Evolutionary conservation across 140 eudicot species (phyloP).

Genomic region (Anethum foeniculum): DNA sequence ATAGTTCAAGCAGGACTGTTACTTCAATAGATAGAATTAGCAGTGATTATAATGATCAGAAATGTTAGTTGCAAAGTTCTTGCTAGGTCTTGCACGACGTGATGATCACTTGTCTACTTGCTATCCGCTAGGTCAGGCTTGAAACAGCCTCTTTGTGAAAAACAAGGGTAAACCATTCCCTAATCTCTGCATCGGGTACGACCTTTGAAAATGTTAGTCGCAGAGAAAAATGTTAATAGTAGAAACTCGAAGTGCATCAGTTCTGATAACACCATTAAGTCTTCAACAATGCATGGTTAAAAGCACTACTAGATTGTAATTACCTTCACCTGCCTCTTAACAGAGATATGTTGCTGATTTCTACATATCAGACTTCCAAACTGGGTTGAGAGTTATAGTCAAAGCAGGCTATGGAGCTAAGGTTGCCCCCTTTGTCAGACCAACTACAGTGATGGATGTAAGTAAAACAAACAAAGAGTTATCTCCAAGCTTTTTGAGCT

Average conservation of each 20-base stretch:
- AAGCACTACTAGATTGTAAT: background rate
- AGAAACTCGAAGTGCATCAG: background rate
- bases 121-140: background rate
- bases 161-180: background rate
- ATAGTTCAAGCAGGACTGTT: background rate
- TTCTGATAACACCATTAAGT: background rate
- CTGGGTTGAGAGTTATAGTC: slow-evolving; percentile 89
- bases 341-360: slow-evolving; percentile 92
- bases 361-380: slow-evolving; percentile 86
- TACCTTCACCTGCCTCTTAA: slow-evolving; percentile 15
- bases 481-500: slow-evolving; percentile 64
- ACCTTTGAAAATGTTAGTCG: background rate
- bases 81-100: background rate
- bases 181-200: background rate
- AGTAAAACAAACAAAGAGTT: slow-evolving; percentile 52
- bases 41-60: background rate
- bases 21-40: background rate
- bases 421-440: slow-evolving; percentile 76
- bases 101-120: background rate
- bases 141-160: background rate
- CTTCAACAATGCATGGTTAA: background rate
- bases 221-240: background rate
- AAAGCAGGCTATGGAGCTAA: slow-evolving; percentile 95
- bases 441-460: slow-evolving; percentile 57
- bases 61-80: background rate